Percentiles rank a stretch among this genome's conserved stretches.
Evolutionary conservation across 768 basidiomycete genomes (phyloP).

Genomic region (Termitomyces titanicus): DNA sequence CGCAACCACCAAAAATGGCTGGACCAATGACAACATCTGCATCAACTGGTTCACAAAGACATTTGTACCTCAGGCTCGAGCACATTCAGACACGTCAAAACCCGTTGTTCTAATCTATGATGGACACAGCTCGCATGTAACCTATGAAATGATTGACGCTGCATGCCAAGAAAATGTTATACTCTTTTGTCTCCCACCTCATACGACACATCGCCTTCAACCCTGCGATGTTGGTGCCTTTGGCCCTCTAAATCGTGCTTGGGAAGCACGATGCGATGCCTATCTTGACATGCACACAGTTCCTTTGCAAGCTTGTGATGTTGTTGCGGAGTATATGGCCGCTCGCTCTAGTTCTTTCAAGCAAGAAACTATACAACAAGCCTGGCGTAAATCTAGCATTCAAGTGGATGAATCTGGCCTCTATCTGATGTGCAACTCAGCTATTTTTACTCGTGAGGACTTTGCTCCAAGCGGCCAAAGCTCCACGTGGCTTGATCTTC

Average conservation of each 20-base stretch:
- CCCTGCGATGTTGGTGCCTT: slow-evolving; percentile 3
- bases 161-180: no score
- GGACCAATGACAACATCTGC: no score
- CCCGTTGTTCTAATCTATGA: not conserved
- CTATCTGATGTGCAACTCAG: no score
- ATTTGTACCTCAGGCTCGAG: not conserved
- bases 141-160: not conserved
- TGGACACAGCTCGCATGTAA: slow-evolving; percentile 1
- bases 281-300: not conserved
- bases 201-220: no score
- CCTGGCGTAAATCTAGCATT: no score
- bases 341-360: not conserved
- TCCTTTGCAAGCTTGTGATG: not conserved
- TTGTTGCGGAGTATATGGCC: not conserved
- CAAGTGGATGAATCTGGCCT: not conserved
- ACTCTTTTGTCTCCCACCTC: no score
- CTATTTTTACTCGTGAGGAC: not conserved
- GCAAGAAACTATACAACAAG: not conserved
- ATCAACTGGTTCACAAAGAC: no score
- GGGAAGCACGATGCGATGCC: not conserved
- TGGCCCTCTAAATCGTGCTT: not conserved
- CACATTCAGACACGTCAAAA: not conserved
- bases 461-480: not conserved
- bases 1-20: not conserved
- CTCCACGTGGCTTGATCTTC: not conserved